A percentile compares a stretch with the other conserved stretches of the same genome.
Conservation (phyloP, 2,329 filamentous ascomycete species). For the Aspergillus awamori region DNA sequence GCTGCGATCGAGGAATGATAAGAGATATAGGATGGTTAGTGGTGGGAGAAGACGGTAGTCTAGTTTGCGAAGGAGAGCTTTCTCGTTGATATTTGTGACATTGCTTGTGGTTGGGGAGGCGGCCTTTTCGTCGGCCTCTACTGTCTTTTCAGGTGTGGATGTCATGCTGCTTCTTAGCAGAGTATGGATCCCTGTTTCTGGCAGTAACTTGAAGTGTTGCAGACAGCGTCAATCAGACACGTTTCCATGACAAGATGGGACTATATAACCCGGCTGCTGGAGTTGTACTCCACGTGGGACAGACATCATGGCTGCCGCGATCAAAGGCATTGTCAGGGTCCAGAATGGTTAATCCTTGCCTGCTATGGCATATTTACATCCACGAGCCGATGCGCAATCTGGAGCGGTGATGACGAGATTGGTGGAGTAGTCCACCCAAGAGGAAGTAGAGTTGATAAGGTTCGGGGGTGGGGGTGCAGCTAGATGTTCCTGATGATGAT, state of each 20-base stretch:
- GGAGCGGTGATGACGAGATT: neutral
- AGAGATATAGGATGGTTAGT: conserved; percentile 48
- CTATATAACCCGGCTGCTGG: no score
- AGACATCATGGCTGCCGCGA: no score
- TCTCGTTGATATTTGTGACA: conserved; percentile 38
- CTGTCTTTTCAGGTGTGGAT: neutral
- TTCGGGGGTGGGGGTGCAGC: neutral
- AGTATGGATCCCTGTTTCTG: no score
- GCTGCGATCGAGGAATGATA: conserved; percentile 49
- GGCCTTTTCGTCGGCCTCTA: no score
- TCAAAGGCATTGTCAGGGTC: no score
- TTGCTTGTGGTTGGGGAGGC: neutral
- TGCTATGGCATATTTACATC: no score
- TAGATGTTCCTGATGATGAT: neutral
- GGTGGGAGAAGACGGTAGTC: conserved; percentile 49
- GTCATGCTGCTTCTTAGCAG: neutral
- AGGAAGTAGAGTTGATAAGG: no score
- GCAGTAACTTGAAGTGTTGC: no score
- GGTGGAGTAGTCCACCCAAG: neutral
- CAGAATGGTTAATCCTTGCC: no score
- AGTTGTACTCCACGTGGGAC: no score
- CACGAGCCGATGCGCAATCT: neutral
- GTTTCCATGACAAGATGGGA: no score
- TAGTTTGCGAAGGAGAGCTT: conserved; percentile 46
- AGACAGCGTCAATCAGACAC: no score